These are phyloP conservation scores for Agrocybe praecox DNA, from an alignment of 768 basidiomycete species.

Conservation along the genomic window DNA sequence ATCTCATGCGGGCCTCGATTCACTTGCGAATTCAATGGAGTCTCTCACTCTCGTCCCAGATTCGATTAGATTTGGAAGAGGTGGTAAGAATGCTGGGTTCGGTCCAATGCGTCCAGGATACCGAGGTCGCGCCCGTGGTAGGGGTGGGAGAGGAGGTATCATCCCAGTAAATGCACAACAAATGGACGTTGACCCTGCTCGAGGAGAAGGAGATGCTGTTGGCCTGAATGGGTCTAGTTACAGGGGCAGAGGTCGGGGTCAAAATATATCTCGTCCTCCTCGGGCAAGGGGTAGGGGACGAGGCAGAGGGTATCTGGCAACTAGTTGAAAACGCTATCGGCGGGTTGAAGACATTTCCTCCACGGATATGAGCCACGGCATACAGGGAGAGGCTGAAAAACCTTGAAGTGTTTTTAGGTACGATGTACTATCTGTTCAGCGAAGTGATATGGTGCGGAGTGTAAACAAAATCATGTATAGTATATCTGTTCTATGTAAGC, in stretches of 20 bases:
- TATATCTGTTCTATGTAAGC: too few relatives aligned
- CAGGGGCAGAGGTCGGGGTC: constrained; percentile 12
- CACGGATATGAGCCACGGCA: too few relatives aligned
- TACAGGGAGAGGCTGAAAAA: too few relatives aligned
- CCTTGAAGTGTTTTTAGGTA: too few relatives aligned
- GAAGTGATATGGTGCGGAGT: too few relatives aligned
- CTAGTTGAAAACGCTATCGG: too few relatives aligned
- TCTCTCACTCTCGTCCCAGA: constrained; percentile 64
- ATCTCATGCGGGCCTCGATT: constrained; percentile 39
- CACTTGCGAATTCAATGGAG: constrained; percentile 47
- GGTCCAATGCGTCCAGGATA: constrained; percentile 29
- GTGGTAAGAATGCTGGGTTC: constrained; percentile 60
- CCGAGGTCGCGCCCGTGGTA: constrained; percentile 24
- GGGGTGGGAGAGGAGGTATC: constrained; percentile 2
- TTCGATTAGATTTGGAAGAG: constrained; percentile 74
- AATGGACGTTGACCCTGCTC: neutral
- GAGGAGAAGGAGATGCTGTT: neutral
- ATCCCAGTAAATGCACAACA: constrained; percentile 1
- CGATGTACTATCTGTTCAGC: too few relatives aligned
- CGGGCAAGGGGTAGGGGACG: constrained; percentile 5
- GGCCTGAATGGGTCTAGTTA: neutral
- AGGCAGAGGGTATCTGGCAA: constrained; percentile 9
- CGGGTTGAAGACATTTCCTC: too few relatives aligned
- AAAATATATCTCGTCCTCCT: neutral
- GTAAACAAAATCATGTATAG: too few relatives aligned